A percentile compares a stretch with the other conserved stretches of the same genome.
Evolutionary conservation across 257 asterid genomes (phyloP).

Genomic region (Nicotiana attenuata): DNA sequence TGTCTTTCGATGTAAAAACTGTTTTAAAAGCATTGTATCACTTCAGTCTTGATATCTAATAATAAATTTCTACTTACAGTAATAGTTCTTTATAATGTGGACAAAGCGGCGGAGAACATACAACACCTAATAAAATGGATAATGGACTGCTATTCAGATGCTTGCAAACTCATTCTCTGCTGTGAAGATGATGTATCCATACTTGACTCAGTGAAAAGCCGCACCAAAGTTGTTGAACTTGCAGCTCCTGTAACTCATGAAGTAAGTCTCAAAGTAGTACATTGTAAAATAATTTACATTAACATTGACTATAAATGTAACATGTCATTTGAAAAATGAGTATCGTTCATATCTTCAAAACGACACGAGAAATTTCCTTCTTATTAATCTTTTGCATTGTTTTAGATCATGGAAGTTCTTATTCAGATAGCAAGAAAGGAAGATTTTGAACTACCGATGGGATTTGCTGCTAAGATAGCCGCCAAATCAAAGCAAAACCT

Average conservation of each 20-base stretch:
- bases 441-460: slow-evolving; percentile 64
- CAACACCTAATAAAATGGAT: slow-evolving; percentile 81
- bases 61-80: slow-evolving; percentile 30
- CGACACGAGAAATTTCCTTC: neutral
- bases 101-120: slow-evolving; percentile 72
- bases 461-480: slow-evolving; percentile 74
- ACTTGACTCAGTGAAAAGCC: slow-evolving; percentile 58
- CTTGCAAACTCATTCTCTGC: slow-evolving; percentile 69
- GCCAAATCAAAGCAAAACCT: slow-evolving; percentile 67
- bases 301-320: neutral
- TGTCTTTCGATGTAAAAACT: neutral
- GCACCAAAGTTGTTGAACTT: slow-evolving; percentile 52
- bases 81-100: slow-evolving; percentile 66
- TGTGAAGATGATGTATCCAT: slow-evolving; percentile 67
- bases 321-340: neutral
- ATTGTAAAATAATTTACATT: neutral
- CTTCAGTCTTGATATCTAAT: neutral
- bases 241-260: slow-evolving; percentile 64
- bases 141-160: slow-evolving; percentile 78
- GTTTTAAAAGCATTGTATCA: neutral
- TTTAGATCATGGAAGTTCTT: slow-evolving; percentile 69
- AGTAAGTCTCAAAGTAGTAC: slow-evolving; percentile 30
- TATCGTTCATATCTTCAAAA: neutral
- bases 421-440: slow-evolving; percentile 71
- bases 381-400: neutral